Evolutionary conservation across 2,329 filamentous ascomycete species (phyloP), one percentile per base, ranked within the genome.

Genomic region (Apiospora sp.): DNA sequence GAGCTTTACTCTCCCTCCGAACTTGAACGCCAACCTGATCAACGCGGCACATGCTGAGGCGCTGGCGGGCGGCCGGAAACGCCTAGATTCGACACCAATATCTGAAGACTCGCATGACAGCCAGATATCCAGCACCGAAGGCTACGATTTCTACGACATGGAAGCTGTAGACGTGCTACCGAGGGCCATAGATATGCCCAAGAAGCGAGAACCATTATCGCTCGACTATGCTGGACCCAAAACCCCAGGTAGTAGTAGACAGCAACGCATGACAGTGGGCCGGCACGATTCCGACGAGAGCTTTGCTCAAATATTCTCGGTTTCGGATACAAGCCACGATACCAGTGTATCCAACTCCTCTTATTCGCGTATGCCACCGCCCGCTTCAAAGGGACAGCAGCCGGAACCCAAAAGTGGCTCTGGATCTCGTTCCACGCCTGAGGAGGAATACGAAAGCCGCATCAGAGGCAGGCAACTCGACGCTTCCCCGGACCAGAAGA

Each of bases 71-170:
- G 83, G 81, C 4, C 83, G 87, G 13, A 83, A 82, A 71, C 84
- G 87, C 37, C 83, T 86, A 14, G 84, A 89, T 76, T 90, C 88
- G 0, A 81, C 82, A 49, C 84, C 88, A 1, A 76, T 89, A 37
- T 90, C 89, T 2, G 82, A 85, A n/a, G 74, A 81, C 27, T 89
- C 87, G 77, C 84, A 87, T 44, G 84, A 85, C 54, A 89, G 86
- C 76, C 84, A 87, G 30, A 75, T 82, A n/a, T 88, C 87, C 16
- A 87, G 84, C 77, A 89, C 87, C 1, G 90, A 91, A 75, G 90
- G 90, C 0, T 92, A 92, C 76, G 90, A 92, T 79, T 92, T 92
- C 77, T 92, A 92, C 77, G 90, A 90, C 76, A 82, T 89, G 41
- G 89, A 90, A n/a, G 86, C 79, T 12, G 69, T 76, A 7, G 81